phyloP scores from a whole-genome alignment of 169 alveolate species.

The Plasmodium adleri region DNA sequence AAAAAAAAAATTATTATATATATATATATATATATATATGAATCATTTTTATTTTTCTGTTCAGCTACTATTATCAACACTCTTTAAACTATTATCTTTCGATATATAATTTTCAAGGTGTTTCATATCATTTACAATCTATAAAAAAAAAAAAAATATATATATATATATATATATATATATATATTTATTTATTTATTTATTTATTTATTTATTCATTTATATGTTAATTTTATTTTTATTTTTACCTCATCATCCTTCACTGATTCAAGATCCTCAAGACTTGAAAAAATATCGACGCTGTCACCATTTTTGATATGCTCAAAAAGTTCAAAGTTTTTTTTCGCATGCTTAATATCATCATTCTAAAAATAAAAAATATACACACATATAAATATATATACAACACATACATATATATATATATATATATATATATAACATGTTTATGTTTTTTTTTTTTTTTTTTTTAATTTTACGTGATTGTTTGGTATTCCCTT shows the following conservation, averaged over 20 bases:
- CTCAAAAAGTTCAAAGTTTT: conserved; percentile 22
- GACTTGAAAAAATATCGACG: conserved; percentile 62
- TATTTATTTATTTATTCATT: background rate
- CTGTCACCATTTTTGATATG: conserved; percentile 66
- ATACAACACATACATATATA: too few relatives aligned
- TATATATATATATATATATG: too few relatives aligned
- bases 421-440: too few relatives aligned
- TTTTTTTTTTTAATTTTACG: conserved; percentile 8
- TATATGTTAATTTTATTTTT: background rate
- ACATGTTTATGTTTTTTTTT: background rate
- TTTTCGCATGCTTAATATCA: conserved; percentile 28
- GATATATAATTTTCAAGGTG: conserved; percentile 8
- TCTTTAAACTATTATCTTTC: conserved; percentile 26
- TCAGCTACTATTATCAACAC: conserved; percentile 23
- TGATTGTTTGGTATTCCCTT: conserved; percentile 65
- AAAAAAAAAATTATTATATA: background rate
- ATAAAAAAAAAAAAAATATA: background rate
- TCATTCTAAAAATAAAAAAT: conserved; percentile 10
- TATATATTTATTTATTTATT: background rate
- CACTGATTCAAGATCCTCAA: conserved; percentile 33
- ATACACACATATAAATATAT: background rate
- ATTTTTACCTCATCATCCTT: conserved; percentile 11
- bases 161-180: background rate
- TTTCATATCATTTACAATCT: conserved; percentile 7
- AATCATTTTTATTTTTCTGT: background rate